phyloP scores from a whole-genome alignment of 805 yeast species.

The Pichia manshurica region DNA sequence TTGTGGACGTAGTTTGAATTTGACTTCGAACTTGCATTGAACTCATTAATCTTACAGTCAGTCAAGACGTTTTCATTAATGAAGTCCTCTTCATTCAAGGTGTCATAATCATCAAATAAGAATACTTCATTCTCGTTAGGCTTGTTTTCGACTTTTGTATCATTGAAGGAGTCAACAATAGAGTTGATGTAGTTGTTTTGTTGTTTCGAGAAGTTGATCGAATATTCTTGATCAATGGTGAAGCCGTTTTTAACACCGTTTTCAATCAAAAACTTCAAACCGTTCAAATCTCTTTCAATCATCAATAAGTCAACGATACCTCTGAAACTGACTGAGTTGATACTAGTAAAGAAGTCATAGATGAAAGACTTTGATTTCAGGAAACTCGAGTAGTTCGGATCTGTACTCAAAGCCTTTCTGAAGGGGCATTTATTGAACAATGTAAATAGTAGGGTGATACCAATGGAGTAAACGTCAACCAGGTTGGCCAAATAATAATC shows the following conservation, averaged over 20 bases:
- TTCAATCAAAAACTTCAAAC: conserved; percentile 25
- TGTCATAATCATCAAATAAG: conserved; percentile 15
- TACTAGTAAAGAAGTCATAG: conserved; percentile 44
- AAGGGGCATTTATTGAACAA: conserved; percentile 51
- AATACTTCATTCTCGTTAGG: conserved; percentile 12
- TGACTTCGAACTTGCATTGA: not conserved
- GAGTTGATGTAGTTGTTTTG: conserved; percentile 13
- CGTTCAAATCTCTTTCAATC: conserved; percentile 36
- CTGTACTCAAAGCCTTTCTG: conserved; percentile 35
- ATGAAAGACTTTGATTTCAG: conserved; percentile 36
- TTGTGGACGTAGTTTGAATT: not conserved
- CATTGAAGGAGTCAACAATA: conserved; percentile 11
- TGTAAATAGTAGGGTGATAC: conserved; percentile 44
- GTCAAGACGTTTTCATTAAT: conserved; percentile 3
- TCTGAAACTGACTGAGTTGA: conserved; percentile 38
- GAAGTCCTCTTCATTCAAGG: conserved; percentile 5
- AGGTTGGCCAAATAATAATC: conserved; percentile 36
- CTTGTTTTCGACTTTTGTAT: conserved; percentile 3
- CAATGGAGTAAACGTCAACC: conserved; percentile 54
- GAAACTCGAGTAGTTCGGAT: conserved; percentile 41
- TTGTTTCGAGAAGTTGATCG: conserved; percentile 20
- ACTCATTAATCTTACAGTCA: not conserved
- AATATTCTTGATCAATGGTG: conserved; percentile 42
- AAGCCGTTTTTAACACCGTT: conserved; percentile 34
- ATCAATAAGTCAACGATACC: conserved; percentile 38